Base-by-base conservation (phyloP, 169 alveolate species). In the Plasmodium gallinaceum region DNA sequence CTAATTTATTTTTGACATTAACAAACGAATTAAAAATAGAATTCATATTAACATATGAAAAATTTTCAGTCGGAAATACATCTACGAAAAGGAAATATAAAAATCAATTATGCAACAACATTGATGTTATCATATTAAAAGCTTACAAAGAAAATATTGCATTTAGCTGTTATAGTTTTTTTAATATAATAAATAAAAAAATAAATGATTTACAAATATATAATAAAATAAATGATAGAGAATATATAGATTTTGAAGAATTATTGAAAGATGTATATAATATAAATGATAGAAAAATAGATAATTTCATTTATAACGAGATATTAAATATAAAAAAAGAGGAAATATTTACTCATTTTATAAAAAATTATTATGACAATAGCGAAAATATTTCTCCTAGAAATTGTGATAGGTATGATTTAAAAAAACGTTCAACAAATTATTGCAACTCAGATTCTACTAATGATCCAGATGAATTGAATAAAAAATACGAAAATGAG, bases 121-220 rank as follows among this genome's bases (percentile, higher is more conserved):
- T 76, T 10, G 88, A 76, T 42, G 26, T 76, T 48, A 64, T 76
- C 22, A 39, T 76, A 76, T 48, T 76, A 66, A 76, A 76, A 76
- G 88, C 88, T 0, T 76, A 76, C 24, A 76, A 76, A 20, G 88
- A 76, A 48, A 76, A 76, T 76, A 76, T 76, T 7, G 88, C 88
- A 16, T 76, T 24, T 43, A 76, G 88, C 16, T 76, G 88, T 20
- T 76, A 62, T 64, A 76, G 58, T 26, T 76, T 76, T 51, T 76
- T 24, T 61, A 76, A 76, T n/a, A 45, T 76, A 2, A 76, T 76
- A 18, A 69, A 76, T 7, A 62, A 76, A 22, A 76, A 51, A 64
- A 76, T 76, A 57, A 76, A 39, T 2, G 46, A 62, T 9, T 39
- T 76, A 8, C 24, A 76, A 6, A 76, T 76, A 2, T 76, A 76